A percentile compares a stretch with the other conserved stretches of the same genome.
Evolutionary conservation across 257 asterid genomes (phyloP).

Genomic region (Ehretia macrophylla): DNA sequence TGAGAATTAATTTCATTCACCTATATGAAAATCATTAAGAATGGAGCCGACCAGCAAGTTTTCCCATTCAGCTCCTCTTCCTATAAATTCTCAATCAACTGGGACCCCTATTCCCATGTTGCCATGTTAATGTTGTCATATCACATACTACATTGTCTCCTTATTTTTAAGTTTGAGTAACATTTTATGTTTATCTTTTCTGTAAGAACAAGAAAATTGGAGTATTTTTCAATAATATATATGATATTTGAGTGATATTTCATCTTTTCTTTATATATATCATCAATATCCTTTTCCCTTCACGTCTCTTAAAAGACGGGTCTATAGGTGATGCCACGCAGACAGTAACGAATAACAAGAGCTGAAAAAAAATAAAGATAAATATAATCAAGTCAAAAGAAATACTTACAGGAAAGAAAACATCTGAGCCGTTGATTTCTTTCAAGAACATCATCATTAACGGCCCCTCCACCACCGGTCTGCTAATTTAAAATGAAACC

Average conservation of each 20-base stretch:
- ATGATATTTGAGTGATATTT: too few species aligned
- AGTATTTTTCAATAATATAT: too few species aligned
- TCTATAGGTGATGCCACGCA: not conserved
- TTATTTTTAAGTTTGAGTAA: not conserved
- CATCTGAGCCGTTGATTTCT: conserved; percentile 48
- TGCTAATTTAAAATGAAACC: conserved; percentile 5
- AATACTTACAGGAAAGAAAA: conserved; percentile 46
- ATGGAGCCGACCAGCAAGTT: too few species aligned
- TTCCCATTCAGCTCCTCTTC: not conserved
- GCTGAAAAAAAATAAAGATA: not conserved
- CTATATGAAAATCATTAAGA: too few species aligned
- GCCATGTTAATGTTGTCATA: not conserved
- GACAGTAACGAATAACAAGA: not conserved
- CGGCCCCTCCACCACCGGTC: conserved; percentile 45
- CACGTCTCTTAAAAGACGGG: too few species aligned
- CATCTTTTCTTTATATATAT: too few species aligned
- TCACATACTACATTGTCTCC: conserved; percentile 3
- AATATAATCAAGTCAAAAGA: not conserved
- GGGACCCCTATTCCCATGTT: not conserved
- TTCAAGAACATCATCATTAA: conserved; percentile 26
- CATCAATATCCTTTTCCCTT: too few species aligned
- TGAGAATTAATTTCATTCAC: too few species aligned
- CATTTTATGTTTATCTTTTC: too few species aligned
- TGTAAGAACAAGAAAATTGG: too few species aligned
- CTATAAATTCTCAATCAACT: not conserved